Evolutionary conservation across 2,329 filamentous ascomycete genomes (phyloP).

Genomic region (Geosmithia flava): DNA sequence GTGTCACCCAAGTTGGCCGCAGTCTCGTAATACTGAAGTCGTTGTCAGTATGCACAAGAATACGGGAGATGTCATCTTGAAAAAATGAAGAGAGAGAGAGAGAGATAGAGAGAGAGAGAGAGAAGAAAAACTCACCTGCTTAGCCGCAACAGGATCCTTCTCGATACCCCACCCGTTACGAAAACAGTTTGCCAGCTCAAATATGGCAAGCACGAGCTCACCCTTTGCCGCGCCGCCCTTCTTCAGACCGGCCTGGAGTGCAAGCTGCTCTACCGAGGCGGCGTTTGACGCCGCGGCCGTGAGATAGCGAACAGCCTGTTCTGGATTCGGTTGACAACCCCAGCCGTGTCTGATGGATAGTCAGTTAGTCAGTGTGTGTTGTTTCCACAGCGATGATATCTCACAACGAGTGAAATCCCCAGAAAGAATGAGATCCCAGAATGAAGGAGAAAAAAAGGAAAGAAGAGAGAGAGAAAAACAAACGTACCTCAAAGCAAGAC

Average conservation of each 20-base stretch:
- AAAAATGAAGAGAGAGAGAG: too few species aligned
- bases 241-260: conserved; percentile 75
- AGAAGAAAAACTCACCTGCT: conserved; percentile 36
- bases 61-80: too few species aligned
- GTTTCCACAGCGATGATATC: too few species aligned
- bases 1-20: conserved; percentile 93
- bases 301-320: conserved; percentile 69
- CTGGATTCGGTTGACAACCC: conserved; percentile 66
- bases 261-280: conserved; percentile 73
- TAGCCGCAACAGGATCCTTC: conserved; percentile 76
- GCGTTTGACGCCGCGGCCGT: conserved; percentile 84
- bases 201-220: conserved; percentile 91
- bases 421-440: background rate
- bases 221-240: conserved; percentile 93
- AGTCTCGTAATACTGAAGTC: conserved; percentile 79
- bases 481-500: conserved; percentile 71
- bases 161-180: conserved; percentile 87
- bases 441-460: too few species aligned
- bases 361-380: too few species aligned
- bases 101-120: too few species aligned
- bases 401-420: too few species aligned
- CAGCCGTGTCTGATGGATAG: conserved; percentile 67
- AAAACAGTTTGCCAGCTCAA: conserved; percentile 87
- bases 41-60: background rate
- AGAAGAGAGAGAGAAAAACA: background rate